phyloP scores from a whole-genome alignment of 2,329 filamentous ascomycete species.

The Penicillium sp. region DNA sequence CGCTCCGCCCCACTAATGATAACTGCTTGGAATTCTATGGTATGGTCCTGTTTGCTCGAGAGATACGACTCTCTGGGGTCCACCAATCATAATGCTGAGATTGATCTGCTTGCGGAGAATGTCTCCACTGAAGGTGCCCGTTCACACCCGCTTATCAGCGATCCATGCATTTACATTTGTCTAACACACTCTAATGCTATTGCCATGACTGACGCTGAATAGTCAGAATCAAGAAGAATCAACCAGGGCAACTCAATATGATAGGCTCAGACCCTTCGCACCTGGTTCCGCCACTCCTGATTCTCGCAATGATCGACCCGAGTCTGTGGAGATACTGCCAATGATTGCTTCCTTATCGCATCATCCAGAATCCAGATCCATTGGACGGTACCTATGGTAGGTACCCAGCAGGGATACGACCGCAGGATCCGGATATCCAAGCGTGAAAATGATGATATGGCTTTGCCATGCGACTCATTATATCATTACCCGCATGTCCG shows the following conservation, averaged over 20 bases:
- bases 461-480: conserved; percentile 16
- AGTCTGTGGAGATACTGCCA: conserved; percentile 6
- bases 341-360: conserved; percentile 17
- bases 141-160: conserved; percentile 20
- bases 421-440: conserved; percentile 8
- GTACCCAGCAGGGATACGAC: conserved; percentile 12
- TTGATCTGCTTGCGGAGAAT: conserved; percentile 23
- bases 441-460: conserved; percentile 16
- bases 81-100: conserved; percentile 15
- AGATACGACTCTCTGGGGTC: conserved; percentile 17
- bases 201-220: not conserved
- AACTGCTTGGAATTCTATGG: not conserved
- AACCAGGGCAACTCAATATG: not conserved
- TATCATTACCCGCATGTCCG: conserved; percentile 17
- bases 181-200: not conserved
- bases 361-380: not conserved
- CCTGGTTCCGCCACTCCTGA: not conserved
- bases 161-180: conserved; percentile 15
- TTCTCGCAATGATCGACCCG: conserved; percentile 9
- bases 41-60: conserved; percentile 25
- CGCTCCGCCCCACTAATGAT: not conserved
- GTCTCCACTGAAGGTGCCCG: conserved; percentile 1
- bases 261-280: not conserved
- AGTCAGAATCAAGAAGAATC: not conserved
- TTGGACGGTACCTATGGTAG: not conserved